Conservation (phyloP, 1,284 basidiomycete genomes). For the Cryptococcus wingfieldii region DNA sequence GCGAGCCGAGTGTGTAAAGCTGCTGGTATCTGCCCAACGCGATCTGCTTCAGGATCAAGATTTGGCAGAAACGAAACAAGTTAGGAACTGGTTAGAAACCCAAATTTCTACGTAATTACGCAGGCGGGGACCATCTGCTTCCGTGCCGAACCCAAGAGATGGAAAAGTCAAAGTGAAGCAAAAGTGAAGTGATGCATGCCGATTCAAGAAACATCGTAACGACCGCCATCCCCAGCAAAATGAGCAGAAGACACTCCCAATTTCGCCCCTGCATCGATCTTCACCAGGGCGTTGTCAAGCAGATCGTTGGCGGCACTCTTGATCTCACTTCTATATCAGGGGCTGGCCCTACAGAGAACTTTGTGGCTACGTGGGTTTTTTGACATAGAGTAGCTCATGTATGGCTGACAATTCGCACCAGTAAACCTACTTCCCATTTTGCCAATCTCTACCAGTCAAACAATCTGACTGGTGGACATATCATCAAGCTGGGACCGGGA, state of each 20-base stretch:
- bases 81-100: neutral
- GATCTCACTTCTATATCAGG: constrained; percentile 46
- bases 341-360: constrained; percentile 77
- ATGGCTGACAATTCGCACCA: constrained; percentile 38
- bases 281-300: constrained; percentile 91
- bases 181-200: no score
- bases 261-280: constrained; percentile 98
- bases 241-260: constrained; percentile 38
- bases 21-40: no score
- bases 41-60: no score
- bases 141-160: neutral
- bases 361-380: constrained; percentile 71
- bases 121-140: no score
- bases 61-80: no score
- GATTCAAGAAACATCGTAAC: neutral
- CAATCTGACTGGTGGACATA: constrained; percentile 77
- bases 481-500: constrained; percentile 87
- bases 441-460: constrained; percentile 71
- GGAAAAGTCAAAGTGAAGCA: neutral
- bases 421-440: constrained; percentile 75
- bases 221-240: neutral
- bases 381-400: neutral
- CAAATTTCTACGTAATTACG: no score
- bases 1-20: no score
- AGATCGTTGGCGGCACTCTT: constrained; percentile 95